Evolutionary conservation across 2,329 filamentous ascomycete genomes (phyloP).

Genomic region (Ilyonectria mors-panacis): DNA sequence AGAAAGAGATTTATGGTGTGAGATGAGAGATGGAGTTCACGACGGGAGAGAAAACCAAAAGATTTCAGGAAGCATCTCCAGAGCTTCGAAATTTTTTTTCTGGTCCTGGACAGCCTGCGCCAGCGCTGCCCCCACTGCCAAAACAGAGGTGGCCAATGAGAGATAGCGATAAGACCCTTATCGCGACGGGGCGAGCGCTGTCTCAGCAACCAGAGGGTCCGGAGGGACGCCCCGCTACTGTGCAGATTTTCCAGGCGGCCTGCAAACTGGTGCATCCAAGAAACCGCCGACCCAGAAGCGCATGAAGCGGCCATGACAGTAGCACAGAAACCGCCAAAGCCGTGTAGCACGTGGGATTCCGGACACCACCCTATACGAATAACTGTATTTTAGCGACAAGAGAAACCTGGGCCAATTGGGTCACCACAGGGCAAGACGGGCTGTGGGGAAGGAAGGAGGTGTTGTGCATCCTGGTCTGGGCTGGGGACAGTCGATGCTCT

Average conservation of each 20-base stretch:
- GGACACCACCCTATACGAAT: not conserved
- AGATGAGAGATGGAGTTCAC: slow-evolving; percentile 36
- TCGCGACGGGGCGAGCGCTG: slow-evolving; percentile 48
- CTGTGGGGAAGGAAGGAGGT: not conserved
- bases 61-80: slow-evolving; percentile 40
- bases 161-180: slow-evolving; percentile 50
- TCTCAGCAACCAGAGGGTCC: slow-evolving; percentile 50
- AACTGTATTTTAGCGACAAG: not conserved
- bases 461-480: not conserved
- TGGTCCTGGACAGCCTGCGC: slow-evolving; percentile 32
- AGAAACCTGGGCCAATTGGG: not conserved
- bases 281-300: not conserved
- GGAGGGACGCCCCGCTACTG: slow-evolving; percentile 37
- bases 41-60: slow-evolving; percentile 41
- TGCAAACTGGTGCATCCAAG: slow-evolving; percentile 30
- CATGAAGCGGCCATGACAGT: not conserved
- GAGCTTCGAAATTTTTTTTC: slow-evolving; percentile 55
- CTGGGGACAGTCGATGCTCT: not conserved
- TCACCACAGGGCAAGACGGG: not conserved
- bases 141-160: slow-evolving; percentile 45
- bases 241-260: slow-evolving; percentile 41
- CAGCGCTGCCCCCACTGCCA: slow-evolving; percentile 35
- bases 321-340: not conserved
- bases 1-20: slow-evolving; percentile 27
- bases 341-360: not conserved